Base-by-base conservation (phyloP, 805 yeast species). In the Ogataea paradorogensis region DNA sequence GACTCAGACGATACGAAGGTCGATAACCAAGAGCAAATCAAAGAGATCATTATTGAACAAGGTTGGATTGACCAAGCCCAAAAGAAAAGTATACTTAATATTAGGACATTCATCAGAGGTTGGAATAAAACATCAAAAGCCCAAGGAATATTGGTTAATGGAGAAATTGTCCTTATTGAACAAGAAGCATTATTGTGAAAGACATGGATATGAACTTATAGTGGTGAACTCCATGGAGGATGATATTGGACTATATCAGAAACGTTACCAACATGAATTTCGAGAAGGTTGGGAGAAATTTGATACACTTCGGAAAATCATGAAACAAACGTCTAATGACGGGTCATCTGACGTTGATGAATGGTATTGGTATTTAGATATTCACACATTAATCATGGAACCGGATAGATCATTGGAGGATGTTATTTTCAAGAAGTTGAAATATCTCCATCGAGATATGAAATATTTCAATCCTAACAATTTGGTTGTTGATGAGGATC, bases 151-250 rank as follows among this genome's bases (percentile, higher is more conserved):
- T 38, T 68, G 73, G 73, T 61, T 72, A 8, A 68, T 71, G 49
- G 79, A 73, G 52, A 63, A 75, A 25, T 61, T 71, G 2, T 68
- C 75, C 3, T 65, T 73, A 20, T 53, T 71, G 26, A 72, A 73
- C 56, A 73, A 73, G 51, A 70, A 65, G 51, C 66, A 64, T 35
- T 73, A 73, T 43, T 69, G 76, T n/a, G 63, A 62, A 30, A 54
- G 58, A 13, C 78, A 73, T 46, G 74, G 75, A 1, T 73, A 73
- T 44, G 75, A 73, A 21, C 55, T 73, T 37, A 62, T 73, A 4
- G 62, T 73, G 5, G 52, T 56, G 9, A 58, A 52, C 27, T 45
- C 56, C 0, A 32, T 53, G 30, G 44, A 51, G 15, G 59, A 56
- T 30, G 74, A 72, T 43, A 61, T 67, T 56, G 71, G 74, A 16